Base-by-base conservation (phyloP, 2,329 filamentous ascomycete genomes). In the Trichocomaceae sp. region DNA sequence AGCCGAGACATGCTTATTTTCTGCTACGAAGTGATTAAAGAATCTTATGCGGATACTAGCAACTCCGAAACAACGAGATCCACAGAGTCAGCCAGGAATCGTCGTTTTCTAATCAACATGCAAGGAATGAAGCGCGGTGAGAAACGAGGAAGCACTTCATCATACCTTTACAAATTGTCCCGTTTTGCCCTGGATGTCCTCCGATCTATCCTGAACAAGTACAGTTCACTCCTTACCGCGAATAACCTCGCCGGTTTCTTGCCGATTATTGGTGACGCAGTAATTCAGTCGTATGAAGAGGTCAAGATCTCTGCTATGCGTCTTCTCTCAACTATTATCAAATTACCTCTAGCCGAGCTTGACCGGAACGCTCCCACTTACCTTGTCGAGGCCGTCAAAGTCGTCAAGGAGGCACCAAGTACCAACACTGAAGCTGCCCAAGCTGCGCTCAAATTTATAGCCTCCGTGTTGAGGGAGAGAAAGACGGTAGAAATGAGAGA, bases 21-120 rank as follows among this genome's bases (percentile, higher is more conserved):
- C 70, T 96, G 91, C 69, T 97, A 96, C 67, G 90, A 97, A 69
- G 81, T 97, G 47, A 88, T 97, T 41, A 88, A 95, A 66, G 86
- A 91, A 59, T 87, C 89, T 0, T 95, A 96, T 69, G 82, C 82
- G 57, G 82, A 81, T 56, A 63, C 55, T 51, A 69, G 61, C 56
- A 47, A 57, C 9, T 41, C 51, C 20, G 35, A 49, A 10, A 23
- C 22, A 8, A 8, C 33, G 10, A 51, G 15, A 13, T 33, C 48
- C 5, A 47, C 45, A 13, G 56, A 57, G 20, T 61, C 69, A 41
- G 59, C 61, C 7, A 60, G 60, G 13, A 65, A 68, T 52, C 57
- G 65, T 54, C 84, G 86, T 54, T 96, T 93, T 64, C 77, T 97
- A 8, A 79, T 96, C 26, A 89, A 91, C 57, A 74, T 82, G 65